Percentiles rank a stretch among this genome's conserved stretches.
Evolutionary conservation across 768 basidiomycete species (phyloP).

Genomic region (Naganishia vaughanmartiniae): DNA sequence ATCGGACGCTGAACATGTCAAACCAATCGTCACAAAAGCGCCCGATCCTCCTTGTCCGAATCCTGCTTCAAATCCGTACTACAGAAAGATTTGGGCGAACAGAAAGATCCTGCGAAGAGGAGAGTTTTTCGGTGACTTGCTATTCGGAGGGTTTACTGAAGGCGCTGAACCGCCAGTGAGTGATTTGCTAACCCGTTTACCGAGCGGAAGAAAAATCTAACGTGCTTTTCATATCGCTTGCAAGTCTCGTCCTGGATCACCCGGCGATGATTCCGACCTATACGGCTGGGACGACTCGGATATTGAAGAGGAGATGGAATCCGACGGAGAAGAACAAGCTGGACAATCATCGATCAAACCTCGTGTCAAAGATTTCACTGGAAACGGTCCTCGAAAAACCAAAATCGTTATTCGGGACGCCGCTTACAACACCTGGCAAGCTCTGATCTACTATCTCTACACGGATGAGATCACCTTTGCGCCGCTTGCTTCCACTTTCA

Average conservation of each 20-base stretch:
- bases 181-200: not conserved
- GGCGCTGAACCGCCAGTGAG: conserved; percentile 22
- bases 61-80: conserved; percentile 17
- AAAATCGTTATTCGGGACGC: conserved; percentile 61
- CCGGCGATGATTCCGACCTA: conserved; percentile 26
- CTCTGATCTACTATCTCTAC: conserved; percentile 77
- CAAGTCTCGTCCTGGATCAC: conserved; percentile 14
- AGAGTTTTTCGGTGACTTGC: conserved; percentile 72
- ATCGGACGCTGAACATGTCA: not conserved
- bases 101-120: conserved; percentile 66
- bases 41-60: not conserved
- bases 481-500: conserved; percentile 59
- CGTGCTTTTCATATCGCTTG: not conserved
- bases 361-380: not conserved
- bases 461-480: conserved; percentile 81
- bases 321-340: conserved; percentile 24
- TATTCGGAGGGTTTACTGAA: conserved; percentile 39
- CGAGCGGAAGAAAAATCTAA: not conserved
- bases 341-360: not conserved
- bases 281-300: conserved; percentile 41
- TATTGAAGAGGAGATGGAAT: conserved; percentile 41
- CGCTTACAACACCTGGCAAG: conserved; percentile 64
- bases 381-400: conserved; percentile 58
- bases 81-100: conserved; percentile 64
- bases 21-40: not conserved